Percentiles rank a stretch among this genome's conserved stretches.
These are phyloP conservation scores for Pythium sp. DNA, from an alignment of 352 stramenopile genomes.

Conservation along the genomic window DNA sequence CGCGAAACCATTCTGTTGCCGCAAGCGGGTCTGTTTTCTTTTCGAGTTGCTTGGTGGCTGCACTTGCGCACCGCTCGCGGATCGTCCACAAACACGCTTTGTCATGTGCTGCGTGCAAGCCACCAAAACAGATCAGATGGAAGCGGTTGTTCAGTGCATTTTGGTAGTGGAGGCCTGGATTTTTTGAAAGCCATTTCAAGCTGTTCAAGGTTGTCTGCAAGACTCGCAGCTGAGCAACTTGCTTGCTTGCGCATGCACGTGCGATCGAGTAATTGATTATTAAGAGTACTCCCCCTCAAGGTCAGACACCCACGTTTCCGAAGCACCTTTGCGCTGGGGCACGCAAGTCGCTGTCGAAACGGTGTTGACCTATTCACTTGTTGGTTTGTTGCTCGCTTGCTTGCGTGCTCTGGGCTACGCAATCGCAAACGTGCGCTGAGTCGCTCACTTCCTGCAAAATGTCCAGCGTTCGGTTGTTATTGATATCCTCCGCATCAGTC, in stretches of 20 bases:
- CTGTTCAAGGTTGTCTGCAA: neutral
- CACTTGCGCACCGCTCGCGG: neutral
- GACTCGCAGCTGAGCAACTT: neutral
- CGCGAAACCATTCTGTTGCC: neutral
- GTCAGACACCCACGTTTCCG: neutral
- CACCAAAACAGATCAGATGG: neutral
- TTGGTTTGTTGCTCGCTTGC: neutral
- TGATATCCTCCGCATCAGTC: no score
- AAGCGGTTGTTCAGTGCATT: neutral
- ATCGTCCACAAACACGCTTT: slow-evolving; percentile 2
- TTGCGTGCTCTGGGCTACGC: neutral
- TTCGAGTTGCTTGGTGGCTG: neutral
- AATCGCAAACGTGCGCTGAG: neutral
- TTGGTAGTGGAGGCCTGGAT: neutral
- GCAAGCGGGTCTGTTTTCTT: neutral
- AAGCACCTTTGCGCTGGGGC: neutral
- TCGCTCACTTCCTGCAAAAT: neutral
- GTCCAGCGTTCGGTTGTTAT: neutral
- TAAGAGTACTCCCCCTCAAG: neutral
- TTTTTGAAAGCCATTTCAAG: neutral
- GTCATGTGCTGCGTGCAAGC: slow-evolving; percentile 1
- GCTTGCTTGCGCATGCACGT: neutral
- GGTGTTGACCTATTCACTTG: slow-evolving; percentile 2
- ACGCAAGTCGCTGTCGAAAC: neutral
- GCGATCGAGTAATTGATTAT: neutral